Conservation (phyloP, 2,329 filamentous ascomycete species). For the Colletotrichum noveboracense region DNA sequence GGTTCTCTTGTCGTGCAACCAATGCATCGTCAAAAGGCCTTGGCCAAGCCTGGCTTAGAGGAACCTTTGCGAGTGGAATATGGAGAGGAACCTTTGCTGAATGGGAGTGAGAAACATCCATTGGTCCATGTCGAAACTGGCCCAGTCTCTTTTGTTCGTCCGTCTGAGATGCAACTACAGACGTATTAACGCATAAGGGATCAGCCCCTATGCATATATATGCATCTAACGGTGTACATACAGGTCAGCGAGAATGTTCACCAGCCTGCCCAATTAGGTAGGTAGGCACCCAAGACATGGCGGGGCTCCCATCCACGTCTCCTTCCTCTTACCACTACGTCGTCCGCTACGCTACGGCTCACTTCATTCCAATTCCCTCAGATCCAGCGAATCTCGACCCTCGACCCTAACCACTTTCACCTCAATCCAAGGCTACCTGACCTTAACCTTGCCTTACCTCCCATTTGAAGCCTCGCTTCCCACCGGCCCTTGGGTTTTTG, state of each 20-base stretch:
- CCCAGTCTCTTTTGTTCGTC: background rate
- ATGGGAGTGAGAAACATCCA: background rate
- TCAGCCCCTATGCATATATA: background rate
- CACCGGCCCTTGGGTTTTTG: background rate
- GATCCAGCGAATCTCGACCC: background rate
- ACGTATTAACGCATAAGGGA: background rate
- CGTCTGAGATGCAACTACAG: background rate
- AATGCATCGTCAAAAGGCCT: background rate
- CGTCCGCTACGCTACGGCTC: background rate
- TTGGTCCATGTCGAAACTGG: background rate
- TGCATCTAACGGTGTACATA: background rate
- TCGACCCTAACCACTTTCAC: background rate
- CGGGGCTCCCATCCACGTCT: background rate
- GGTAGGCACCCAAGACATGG: background rate
- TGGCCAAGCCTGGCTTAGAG: background rate
- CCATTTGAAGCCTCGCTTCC: background rate
- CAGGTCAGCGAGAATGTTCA: background rate
- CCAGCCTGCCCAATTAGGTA: conserved; percentile 8
- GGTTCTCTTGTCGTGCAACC: background rate
- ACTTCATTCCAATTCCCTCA: background rate
- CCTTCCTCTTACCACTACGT: background rate
- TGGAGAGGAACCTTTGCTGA: background rate
- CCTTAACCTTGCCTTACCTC: background rate
- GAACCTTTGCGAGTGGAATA: background rate
- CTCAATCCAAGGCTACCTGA: background rate